Evolutionary conservation across 1,284 basidiomycete genomes (phyloP), one percentile per base, ranked within the genome.

Genomic region (Agaricales sp.): DNA sequence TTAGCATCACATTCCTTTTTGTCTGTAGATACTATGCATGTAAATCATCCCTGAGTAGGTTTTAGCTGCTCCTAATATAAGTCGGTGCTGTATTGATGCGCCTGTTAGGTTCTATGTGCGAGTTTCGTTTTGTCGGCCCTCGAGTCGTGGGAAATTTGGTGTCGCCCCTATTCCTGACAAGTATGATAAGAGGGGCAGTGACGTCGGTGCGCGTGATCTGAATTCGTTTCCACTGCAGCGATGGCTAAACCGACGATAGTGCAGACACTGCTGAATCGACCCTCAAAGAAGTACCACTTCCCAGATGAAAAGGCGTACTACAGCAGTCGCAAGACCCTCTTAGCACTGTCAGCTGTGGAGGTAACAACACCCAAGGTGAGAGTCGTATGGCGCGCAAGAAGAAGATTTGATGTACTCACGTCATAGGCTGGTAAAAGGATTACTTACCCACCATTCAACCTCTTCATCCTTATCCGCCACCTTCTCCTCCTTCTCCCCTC

Each of bases 391-490:
- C 16, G 6, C 39, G n/a, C 19, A 6, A 18, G 39, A 41, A 11
- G 39, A n/a, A 16, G 16, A 41, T 16, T 41, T 41, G n/a, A n/a
- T 16, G 19, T 41, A 41, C 39, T 41, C 39, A 41, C 39, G 39
- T 41, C 39, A 41, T 41, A 20, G 6, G 39, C 39, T 30, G 26
- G 26, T 30, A 8, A 41, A 35, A 41, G 39, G 39, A 8, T 18
- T 41, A 11, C 39, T 20, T 41, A 41, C 39, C 39, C 13, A 41
- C 39, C 16, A 6, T 18, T 41, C 39, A 30, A 30, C 26, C 39
- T 41, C 8, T 16, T 20, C 8, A 58, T 61, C 30, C 22, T 50
- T 6, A 51, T 37, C 20, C 20, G 43, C 21, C 22, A 11, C 30
- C 22, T 50, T 6, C 52, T 37, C 20, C 20, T 45, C 21, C 22